A percentile compares a stretch with the other conserved stretches of the same genome.
Conservation (phyloP, 2,329 filamentous ascomycete species). For the Lecanoromycetidae sp. region DNA sequence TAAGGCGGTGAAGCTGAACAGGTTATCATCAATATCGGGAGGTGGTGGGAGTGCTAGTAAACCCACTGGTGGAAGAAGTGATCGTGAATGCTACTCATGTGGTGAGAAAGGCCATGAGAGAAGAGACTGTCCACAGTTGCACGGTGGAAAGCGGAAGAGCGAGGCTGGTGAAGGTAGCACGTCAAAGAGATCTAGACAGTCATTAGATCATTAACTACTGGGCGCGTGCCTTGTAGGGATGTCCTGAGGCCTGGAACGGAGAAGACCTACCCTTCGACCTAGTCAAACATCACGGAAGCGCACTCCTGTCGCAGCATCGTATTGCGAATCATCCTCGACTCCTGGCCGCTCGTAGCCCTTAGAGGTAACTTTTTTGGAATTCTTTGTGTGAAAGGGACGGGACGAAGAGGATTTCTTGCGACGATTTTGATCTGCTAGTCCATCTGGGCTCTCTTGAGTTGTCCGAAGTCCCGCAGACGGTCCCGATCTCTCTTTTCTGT, state of each 20-base stretch:
- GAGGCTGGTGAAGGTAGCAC: not conserved
- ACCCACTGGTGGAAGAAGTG: constrained; percentile 1
- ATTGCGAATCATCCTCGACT: not conserved
- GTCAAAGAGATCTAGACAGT: constrained; percentile 7
- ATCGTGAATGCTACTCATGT: constrained; percentile 14
- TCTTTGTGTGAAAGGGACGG: no score
- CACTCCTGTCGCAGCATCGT: not conserved
- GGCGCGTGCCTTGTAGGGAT: not conserved
- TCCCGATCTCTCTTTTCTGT: no score
- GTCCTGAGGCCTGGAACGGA: not conserved
- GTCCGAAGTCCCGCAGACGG: no score
- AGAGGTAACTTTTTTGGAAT: not conserved
- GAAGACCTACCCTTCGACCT: not conserved
- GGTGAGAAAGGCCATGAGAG: constrained; percentile 15
- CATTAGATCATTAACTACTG: constrained; percentile 7
- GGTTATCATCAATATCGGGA: constrained; percentile 14
- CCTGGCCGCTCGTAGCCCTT: not conserved
- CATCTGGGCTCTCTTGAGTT: no score
- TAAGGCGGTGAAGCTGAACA: constrained; percentile 16
- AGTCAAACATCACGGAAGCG: not conserved
- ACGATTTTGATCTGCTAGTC: no score
- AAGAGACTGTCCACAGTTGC: constrained; percentile 12
- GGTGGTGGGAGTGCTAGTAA: constrained; percentile 2
- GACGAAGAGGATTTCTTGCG: no score
- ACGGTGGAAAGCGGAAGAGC: constrained; percentile 2